Evolutionary conservation across 345 rosid species (phyloP), one percentile per base, ranked within the genome.

Genomic region (Melastoma malabathricum): DNA sequence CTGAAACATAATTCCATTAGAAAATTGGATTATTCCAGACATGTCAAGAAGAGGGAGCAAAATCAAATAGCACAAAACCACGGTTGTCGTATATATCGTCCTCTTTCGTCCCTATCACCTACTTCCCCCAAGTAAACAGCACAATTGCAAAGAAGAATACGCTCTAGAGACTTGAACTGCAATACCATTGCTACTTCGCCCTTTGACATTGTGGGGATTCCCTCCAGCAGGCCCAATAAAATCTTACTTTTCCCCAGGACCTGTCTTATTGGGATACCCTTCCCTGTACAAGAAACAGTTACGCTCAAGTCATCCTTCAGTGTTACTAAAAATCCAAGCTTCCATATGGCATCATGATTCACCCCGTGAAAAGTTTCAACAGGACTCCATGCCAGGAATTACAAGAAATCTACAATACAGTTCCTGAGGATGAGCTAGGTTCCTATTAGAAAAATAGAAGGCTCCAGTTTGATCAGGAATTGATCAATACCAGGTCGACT

Each of bases 161-260:
- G 8, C 20, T n/a, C 15, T 25, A 49, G 54, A 62, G 54, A 20
- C 10, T 45, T 13, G 43, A 34, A 55, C 12, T 57, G 14, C 23
- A 60, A 54, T 87, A 87, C 97, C 97, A 84, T 81, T 8, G 98
- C 89, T 52, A 87, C 82, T 84, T 92, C 98, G 50, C 84, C 88
- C 93, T 76, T 86, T 60, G 75, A 68, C 98, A 86, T 90, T 8
- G 98, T 78, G 16, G 96, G 78, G 59, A 90, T 76, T 55, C 98
- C 94, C 74, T 92, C 90, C 5, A 92, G 68, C 70, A 92, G 68
- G 63, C 98, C 98, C 60, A 83, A 56, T 12, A 92, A 48, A 75
- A 92, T 65, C 76, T 92, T 87, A 71, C 94, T 84, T 80, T 87
- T 92, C 31, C 97, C 97, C 68, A 87, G 54, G 25, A 92, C 83